Evolutionary conservation across 768 basidiomycete genomes (phyloP).

Genomic region (Lyophyllum shimeji): DNA sequence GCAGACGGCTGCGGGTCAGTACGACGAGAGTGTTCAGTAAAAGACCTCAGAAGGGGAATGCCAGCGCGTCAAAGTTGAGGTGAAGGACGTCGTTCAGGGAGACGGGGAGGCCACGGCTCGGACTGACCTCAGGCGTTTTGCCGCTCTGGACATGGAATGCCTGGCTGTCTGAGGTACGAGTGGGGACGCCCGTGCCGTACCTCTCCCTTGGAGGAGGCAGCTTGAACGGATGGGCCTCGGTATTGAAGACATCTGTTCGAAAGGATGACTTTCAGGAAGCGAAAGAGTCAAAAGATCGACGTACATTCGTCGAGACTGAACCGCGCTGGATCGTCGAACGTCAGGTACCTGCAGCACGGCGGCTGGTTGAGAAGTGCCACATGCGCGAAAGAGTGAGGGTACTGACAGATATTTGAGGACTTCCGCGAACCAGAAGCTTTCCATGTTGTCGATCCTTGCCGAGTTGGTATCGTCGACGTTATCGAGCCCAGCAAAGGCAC

Average conservation of each 20-base stretch:
- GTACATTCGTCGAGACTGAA: conserved; percentile 67
- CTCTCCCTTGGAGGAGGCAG: conserved; percentile 41
- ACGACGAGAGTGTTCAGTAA: not conserved
- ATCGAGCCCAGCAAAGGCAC: conserved; percentile 53
- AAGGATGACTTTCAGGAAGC: not conserved
- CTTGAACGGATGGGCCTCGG: conserved; percentile 68
- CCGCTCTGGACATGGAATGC: conserved; percentile 13
- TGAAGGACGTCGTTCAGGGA: conserved; percentile 8
- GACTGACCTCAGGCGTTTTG: conserved; percentile 25
- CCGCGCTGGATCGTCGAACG: conserved; percentile 65
- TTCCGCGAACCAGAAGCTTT: conserved; percentile 75
- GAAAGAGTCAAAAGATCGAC: conserved; percentile 19
- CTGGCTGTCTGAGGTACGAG: conserved; percentile 1
- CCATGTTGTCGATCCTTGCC: conserved; percentile 55
- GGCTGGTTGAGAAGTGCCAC: not conserved
- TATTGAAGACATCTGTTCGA: conserved; percentile 59
- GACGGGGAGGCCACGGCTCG: conserved; percentile 15
- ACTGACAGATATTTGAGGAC: conserved; percentile 71
- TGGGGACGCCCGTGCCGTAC: conserved; percentile 29
- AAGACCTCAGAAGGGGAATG: not conserved
- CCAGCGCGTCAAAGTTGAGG: not conserved
- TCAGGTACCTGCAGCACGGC: conserved; percentile 51
- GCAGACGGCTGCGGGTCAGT: not conserved
- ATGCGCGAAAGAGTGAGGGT: not conserved
- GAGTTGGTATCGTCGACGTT: conserved; percentile 50